A percentile compares a stretch with the other conserved stretches of the same genome.
Evolutionary conservation across 2,329 filamentous ascomycete genomes (phyloP).

Genomic region (Ophiosphaerella narmari): DNA sequence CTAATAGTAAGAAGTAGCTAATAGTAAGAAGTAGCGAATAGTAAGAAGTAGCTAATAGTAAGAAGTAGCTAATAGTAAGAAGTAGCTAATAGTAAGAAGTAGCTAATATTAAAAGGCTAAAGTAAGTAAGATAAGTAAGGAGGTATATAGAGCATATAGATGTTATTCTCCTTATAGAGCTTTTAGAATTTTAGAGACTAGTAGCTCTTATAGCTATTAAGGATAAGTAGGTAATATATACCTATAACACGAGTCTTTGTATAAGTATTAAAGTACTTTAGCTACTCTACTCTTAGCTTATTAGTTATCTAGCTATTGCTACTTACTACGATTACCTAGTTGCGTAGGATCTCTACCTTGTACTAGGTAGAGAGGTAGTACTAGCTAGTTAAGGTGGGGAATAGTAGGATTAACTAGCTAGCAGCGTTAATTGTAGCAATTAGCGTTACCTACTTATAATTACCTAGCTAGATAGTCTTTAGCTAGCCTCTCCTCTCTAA

Average conservation of each 20-base stretch:
- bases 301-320: constrained; percentile 15
- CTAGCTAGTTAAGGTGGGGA: constrained; percentile 12
- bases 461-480: not conserved
- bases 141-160: constrained; percentile 36
- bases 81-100: too few species aligned
- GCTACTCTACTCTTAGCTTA: constrained; percentile 34
- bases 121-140: constrained; percentile 26
- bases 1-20: too few species aligned
- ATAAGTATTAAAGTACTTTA: constrained; percentile 14
- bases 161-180: constrained; percentile 15
- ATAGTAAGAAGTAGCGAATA: too few species aligned
- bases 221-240: constrained; percentile 10
- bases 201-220: constrained; percentile 15
- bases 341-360: constrained; percentile 16
- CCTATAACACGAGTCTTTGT: constrained; percentile 2
- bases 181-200: constrained; percentile 25
- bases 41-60: too few species aligned
- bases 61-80: too few species aligned
- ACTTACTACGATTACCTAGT: constrained; percentile 33
- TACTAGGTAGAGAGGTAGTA: constrained; percentile 7
- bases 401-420: constrained; percentile 5
- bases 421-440: constrained; percentile 4
- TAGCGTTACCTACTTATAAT: constrained; percentile 10
- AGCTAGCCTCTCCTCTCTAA: not conserved
- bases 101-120: too few species aligned